Evolutionary conservation across 257 asterid species (phyloP).

Genomic region (Echites panduratus): DNA sequence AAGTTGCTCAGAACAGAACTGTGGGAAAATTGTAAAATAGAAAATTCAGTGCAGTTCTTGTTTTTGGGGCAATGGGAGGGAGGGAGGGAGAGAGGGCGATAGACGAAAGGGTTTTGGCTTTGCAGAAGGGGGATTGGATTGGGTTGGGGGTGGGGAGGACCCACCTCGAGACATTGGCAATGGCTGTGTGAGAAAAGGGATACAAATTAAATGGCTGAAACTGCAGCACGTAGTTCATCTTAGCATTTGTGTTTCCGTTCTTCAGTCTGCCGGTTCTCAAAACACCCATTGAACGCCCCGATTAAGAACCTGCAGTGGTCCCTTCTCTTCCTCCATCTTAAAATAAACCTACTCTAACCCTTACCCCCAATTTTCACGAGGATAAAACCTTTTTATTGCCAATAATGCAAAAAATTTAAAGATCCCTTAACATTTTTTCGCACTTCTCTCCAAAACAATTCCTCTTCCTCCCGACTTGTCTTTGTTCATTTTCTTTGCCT

Average conservation of each 20-base stretch:
- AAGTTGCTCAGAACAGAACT: slow-evolving; percentile 29
- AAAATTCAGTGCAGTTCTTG: slow-evolving; percentile 34
- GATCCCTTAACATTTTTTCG: slow-evolving; percentile 8
- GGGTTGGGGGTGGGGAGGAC: slow-evolving; percentile 24
- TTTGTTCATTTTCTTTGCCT: slow-evolving; percentile 2
- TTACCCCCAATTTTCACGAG: slow-evolving; percentile 9
- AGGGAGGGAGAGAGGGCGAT: slow-evolving; percentile 14
- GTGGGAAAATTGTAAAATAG: slow-evolving; percentile 21
- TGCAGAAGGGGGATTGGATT: background rate
- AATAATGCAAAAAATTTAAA: slow-evolving; percentile 1
- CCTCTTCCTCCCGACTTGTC: background rate
- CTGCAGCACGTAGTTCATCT: slow-evolving; percentile 53
- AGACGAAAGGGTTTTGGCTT: slow-evolving; percentile 15
- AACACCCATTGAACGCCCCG: slow-evolving; percentile 45
- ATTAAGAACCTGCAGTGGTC: slow-evolving; percentile 50
- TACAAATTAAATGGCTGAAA: slow-evolving; percentile 65
- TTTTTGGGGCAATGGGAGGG: slow-evolving; percentile 35
- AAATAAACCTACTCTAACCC: slow-evolving; percentile 5
- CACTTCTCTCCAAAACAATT: slow-evolving; percentile 17
- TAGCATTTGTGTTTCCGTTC: slow-evolving; percentile 45
- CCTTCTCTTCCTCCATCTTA: slow-evolving; percentile 27
- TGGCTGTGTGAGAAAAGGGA: slow-evolving; percentile 42
- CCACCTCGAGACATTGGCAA: slow-evolving; percentile 51
- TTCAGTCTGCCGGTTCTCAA: slow-evolving; percentile 61
- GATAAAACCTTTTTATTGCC: slow-evolving; percentile 28